Percentiles rank a stretch among this genome's conserved stretches.
phyloP scores from a whole-genome alignment of 1,284 basidiomycete genomes.

The Amylostereum areolatum region DNA sequence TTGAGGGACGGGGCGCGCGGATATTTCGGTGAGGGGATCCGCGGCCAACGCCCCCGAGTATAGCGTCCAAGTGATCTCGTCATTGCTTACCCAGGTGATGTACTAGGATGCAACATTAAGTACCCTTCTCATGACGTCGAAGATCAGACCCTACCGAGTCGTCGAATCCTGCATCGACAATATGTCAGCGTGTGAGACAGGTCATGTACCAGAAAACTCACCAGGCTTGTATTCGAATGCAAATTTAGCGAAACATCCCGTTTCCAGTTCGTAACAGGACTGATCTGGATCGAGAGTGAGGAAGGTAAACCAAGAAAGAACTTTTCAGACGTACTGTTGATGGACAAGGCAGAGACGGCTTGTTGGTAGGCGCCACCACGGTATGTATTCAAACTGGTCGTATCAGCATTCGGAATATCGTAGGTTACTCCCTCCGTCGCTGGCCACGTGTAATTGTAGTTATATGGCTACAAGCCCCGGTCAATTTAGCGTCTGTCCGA shows the following conservation, averaged over 20 bases:
- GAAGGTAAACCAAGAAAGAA: neutral
- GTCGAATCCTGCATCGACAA: conserved; percentile 23
- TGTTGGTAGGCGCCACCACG: conserved; percentile 50
- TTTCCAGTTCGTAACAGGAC: conserved; percentile 18
- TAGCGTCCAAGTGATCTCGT: conserved; percentile 70
- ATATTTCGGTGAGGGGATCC: conserved; percentile 61
- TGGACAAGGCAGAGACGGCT: conserved; percentile 25
- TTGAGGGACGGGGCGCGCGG: conserved; percentile 69
- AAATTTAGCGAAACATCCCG: conserved; percentile 46
- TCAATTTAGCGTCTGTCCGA: neutral
- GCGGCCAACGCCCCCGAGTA: conserved; percentile 67
- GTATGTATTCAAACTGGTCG: conserved; percentile 45
- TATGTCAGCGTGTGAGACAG: no score
- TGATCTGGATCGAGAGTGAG: conserved; percentile 5
- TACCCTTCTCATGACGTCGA: no score
- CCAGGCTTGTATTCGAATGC: conserved; percentile 54
- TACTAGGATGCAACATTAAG: conserved; percentile 38
- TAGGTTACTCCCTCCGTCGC: conserved; percentile 33
- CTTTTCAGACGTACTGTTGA: neutral
- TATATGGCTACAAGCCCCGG: conserved; percentile 35
- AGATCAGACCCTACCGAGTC: conserved; percentile 21
- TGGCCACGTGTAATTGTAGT: conserved; percentile 27
- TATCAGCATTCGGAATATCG: conserved; percentile 35
- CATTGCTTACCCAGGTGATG: conserved; percentile 74
- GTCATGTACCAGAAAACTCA: no score